These are phyloP conservation scores for Acrocalymma vagum DNA, from an alignment of 2,329 filamentous ascomycete genomes.

Conservation along the genomic window DNA sequence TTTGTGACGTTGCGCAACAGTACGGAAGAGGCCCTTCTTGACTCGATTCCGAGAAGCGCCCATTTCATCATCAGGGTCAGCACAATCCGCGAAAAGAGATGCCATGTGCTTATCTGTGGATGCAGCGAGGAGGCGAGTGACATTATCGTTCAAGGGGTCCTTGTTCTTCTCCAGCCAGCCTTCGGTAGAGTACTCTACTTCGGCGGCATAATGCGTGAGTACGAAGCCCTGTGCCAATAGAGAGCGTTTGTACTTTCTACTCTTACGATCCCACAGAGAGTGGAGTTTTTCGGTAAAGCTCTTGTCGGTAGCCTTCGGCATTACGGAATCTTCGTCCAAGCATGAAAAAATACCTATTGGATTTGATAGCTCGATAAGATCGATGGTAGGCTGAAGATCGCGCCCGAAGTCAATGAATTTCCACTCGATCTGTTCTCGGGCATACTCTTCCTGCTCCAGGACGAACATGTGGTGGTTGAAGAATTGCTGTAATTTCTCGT, in stretches of 20 bases:
- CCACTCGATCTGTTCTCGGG: conserved; percentile 97
- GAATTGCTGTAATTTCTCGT: conserved; percentile 98
- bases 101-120: conserved; percentile 87
- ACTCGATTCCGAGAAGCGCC: conserved; percentile 78
- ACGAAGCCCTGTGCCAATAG: conserved; percentile 91
- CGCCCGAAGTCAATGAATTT: conserved; percentile 99
- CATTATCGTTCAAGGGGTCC: conserved; percentile 95
- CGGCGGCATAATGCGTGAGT: conserved; percentile 95
- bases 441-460: conserved; percentile 97
- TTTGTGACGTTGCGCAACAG: conserved; percentile 95
- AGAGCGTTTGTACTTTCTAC: conserved; percentile 88
- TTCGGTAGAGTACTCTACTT: conserved; percentile 95
- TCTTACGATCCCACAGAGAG: conserved; percentile 95
- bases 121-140: conserved; percentile 84
- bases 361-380: conserved; percentile 94
- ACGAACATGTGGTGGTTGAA: conserved; percentile 99
- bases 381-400: conserved; percentile 96
- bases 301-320: conserved; percentile 98
- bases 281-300: conserved; percentile 98
- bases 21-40: conserved; percentile 96
- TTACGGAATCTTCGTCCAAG: conserved; percentile 95
- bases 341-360: conserved; percentile 99
- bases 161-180: conserved; percentile 99
- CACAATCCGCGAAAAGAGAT: conserved; percentile 86
- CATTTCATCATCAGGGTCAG: conserved; percentile 77